phyloP scores from a whole-genome alignment of 164 flowering plant species.

The Magnolia kwangsiensis region DNA sequence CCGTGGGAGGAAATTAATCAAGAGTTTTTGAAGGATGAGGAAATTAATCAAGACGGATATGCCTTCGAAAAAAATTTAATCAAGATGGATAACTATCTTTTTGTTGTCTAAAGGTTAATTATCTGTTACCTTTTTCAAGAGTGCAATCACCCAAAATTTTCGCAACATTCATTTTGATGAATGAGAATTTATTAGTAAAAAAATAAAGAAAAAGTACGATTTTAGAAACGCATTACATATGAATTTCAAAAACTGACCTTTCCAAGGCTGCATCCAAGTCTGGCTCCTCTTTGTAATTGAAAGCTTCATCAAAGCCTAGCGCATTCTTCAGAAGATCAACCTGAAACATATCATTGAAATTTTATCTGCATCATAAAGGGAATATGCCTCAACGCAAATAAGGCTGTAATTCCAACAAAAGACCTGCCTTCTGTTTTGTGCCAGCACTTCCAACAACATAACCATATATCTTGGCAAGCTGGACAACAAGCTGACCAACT shows the following conservation, averaged over 20 bases:
- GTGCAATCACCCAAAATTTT: no score
- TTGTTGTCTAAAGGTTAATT: not conserved
- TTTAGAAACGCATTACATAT: not conserved
- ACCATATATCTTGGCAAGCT: conserved; percentile 71
- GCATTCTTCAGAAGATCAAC: no score
- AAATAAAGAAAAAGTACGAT: not conserved
- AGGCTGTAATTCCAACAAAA: not conserved
- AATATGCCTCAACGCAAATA: not conserved
- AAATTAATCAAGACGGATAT: not conserved
- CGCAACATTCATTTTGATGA: no score
- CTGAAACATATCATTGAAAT: no score
- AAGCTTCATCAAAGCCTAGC: conserved; percentile 44
- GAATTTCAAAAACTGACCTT: conserved; percentile 31
- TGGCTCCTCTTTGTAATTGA: conserved; percentile 59
- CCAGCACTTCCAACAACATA: conserved; percentile 87
- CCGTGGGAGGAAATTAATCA: not conserved
- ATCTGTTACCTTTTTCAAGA: no score
- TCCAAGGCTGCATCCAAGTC: conserved; percentile 48
- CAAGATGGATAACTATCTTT: not conserved
- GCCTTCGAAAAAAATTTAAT: no score
- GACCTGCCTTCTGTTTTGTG: conserved; percentile 42
- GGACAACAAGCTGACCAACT: conserved; percentile 84
- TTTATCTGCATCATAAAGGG: not conserved
- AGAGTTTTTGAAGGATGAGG: not conserved
- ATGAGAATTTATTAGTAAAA: no score